Percentiles rank a stretch among this genome's conserved stretches.
phyloP scores from a whole-genome alignment of 768 basidiomycete species.

The Podaxis pistillaris region DNA sequence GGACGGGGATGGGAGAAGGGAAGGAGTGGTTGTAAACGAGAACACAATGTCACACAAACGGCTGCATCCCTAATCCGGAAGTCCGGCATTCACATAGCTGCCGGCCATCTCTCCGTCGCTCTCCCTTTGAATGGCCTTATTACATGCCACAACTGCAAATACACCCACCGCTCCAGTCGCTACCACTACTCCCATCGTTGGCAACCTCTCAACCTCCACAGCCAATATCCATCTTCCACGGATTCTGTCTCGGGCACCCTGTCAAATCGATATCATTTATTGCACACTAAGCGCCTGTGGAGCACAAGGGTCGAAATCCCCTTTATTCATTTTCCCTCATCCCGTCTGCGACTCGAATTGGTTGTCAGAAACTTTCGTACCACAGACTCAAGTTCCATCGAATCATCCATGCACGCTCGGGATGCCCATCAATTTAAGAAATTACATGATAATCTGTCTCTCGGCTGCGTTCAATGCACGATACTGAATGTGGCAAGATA shows the following conservation, averaged over 20 bases:
- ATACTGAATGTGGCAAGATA: not conserved
- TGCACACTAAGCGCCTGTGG: not conserved
- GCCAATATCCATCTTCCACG: not conserved
- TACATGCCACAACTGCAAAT: not conserved
- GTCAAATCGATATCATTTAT: not conserved
- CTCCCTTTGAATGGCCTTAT: not conserved
- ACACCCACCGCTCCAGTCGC: not conserved
- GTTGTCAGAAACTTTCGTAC: not conserved
- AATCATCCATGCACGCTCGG: not conserved
- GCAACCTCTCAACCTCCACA: not conserved
- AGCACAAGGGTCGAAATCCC: not conserved
- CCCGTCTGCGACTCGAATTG: not conserved
- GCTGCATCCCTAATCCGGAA: not conserved
- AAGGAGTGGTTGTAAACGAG: constrained; percentile 1
- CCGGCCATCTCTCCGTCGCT: not conserved
- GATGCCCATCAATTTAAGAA: not conserved
- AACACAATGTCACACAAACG: not conserved
- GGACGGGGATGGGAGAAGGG: not conserved
- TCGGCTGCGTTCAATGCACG: not conserved
- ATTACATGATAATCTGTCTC: not conserved
- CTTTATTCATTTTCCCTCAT: not conserved
- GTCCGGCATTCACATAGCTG: constrained; percentile 2
- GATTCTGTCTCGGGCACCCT: not conserved
- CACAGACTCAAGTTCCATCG: too few species aligned
- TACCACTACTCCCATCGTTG: not conserved